These are phyloP conservation scores for Cyclotella sp. DNA, from an alignment of 108 stramenopile genomes.

Conservation along the genomic window DNA sequence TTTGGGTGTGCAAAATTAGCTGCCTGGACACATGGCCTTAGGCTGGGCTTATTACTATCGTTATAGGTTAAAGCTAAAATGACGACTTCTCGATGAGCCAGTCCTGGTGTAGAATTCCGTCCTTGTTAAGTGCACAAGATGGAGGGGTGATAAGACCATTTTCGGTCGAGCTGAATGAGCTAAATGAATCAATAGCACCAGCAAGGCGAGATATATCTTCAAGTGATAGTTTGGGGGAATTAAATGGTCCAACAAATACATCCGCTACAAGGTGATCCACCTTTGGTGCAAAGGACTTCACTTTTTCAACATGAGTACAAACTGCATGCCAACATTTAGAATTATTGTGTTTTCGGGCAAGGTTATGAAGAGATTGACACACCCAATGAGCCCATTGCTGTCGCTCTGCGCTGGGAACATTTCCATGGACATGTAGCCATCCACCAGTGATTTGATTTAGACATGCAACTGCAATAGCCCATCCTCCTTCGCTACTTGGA, in stretches of 20 bases:
- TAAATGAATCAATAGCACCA: conserved; percentile 41
- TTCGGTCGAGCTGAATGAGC: conserved; percentile 31
- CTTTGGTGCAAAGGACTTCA: conserved; percentile 93
- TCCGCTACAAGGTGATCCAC: conserved; percentile 89
- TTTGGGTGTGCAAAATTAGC: too few species aligned
- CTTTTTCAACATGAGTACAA: conserved; percentile 80
- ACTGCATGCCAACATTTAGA: conserved; percentile 67
- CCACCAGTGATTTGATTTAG: conserved; percentile 66
- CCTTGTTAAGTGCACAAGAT: conserved; percentile 71
- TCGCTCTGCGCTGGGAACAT: conserved; percentile 72
- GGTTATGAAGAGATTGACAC: conserved; percentile 40
- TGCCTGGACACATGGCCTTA: too few species aligned
- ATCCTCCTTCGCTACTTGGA: conserved; percentile 91
- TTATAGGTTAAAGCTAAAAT: too few species aligned
- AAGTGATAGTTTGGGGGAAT: conserved; percentile 21
- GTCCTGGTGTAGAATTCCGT: conserved; percentile 70
- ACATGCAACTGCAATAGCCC: conserved; percentile 82
- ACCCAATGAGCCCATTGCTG: conserved; percentile 78
- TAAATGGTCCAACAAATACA: conserved; percentile 72
- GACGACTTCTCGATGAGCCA: too few species aligned
- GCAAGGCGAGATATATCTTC: background rate
- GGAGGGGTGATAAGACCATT: conserved; percentile 41
- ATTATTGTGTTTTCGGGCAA: conserved; percentile 21
- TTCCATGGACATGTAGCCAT: conserved; percentile 95
- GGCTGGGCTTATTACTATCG: too few species aligned